Evolutionary conservation across 306 rosid species (phyloP).

Genomic region (Cucurbita ficifolia): DNA sequence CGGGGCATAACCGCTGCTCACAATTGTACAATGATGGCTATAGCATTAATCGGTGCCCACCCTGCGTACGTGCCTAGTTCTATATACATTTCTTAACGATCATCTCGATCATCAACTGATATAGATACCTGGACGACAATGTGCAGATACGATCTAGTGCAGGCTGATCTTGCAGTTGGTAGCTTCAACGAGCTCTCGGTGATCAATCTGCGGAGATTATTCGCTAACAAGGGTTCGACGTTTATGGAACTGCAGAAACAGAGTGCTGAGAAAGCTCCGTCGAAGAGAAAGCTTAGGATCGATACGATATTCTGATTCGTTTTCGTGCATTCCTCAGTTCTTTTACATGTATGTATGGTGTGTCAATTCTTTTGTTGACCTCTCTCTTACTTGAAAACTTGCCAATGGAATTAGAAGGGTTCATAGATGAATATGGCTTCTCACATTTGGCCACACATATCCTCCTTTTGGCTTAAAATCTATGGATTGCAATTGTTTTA

Average conservation of each 20-base stretch:
- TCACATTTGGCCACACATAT: background rate
- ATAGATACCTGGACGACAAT: background rate
- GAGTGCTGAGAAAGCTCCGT: constrained; percentile 58
- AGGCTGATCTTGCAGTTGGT: constrained; percentile 97
- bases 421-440: background rate
- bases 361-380: background rate
- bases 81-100: background rate
- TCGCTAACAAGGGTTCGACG: constrained; percentile 76
- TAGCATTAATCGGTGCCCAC: constrained; percentile 76
- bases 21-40: constrained; percentile 97
- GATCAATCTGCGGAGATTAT: constrained; percentile 84
- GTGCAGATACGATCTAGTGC: constrained; percentile 71
- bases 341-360: constrained; percentile 14
- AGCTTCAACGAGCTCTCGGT: constrained; percentile 82
- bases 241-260: constrained; percentile 91
- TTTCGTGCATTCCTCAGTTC: constrained; percentile 13
- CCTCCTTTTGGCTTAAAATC: background rate
- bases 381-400: background rate
- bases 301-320: constrained; percentile 69
- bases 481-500: too few species aligned
- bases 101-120: background rate
- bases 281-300: constrained; percentile 59
- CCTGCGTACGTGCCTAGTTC: constrained; percentile 53
- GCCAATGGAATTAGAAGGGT: background rate
- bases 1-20: constrained; percentile 94